phyloP scores from a whole-genome alignment of 169 alveolate genomes.

The Eimeria nieschulzi region DNA sequence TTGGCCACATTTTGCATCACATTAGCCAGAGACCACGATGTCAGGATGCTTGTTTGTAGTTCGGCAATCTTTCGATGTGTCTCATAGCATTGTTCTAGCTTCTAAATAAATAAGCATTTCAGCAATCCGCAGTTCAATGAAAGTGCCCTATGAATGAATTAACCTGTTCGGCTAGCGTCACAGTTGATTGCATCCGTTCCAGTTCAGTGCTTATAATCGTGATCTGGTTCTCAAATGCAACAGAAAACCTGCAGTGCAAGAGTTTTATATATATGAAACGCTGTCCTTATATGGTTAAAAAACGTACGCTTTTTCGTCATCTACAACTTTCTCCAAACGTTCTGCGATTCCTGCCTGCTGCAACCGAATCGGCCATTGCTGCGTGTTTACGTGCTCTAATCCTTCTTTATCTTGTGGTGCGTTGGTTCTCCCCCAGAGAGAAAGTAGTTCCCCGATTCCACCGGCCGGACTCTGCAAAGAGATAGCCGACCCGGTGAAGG shows the following conservation, averaged over 20 bases:
- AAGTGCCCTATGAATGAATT: not conserved
- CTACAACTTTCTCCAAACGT: not conserved
- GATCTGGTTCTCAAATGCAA: not conserved
- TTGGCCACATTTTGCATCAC: not conserved
- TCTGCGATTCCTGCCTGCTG: constrained; percentile 3
- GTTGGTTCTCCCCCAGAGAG: not conserved
- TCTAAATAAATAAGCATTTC: not conserved
- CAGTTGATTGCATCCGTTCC: not conserved
- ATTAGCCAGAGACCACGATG: not conserved
- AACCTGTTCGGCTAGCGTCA: constrained; percentile 11
- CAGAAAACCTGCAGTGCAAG: not conserved
- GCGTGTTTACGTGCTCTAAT: not conserved
- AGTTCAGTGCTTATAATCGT: not conserved
- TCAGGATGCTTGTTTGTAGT: not conserved
- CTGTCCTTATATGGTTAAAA: not conserved
- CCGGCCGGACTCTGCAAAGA: constrained; percentile 1
- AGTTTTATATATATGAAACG: not conserved
- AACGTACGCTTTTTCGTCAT: not conserved
- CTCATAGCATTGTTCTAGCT: constrained; percentile 2
- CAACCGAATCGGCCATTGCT: not conserved
- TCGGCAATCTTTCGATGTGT: not conserved
- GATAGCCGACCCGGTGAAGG: no score
- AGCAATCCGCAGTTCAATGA: not conserved
- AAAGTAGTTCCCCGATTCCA: not conserved
- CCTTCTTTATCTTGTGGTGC: not conserved